Percentiles rank a stretch among this genome's conserved stretches.
Conservation (phyloP, 1,284 basidiomycete species). For the Sparassis latifolia region DNA sequence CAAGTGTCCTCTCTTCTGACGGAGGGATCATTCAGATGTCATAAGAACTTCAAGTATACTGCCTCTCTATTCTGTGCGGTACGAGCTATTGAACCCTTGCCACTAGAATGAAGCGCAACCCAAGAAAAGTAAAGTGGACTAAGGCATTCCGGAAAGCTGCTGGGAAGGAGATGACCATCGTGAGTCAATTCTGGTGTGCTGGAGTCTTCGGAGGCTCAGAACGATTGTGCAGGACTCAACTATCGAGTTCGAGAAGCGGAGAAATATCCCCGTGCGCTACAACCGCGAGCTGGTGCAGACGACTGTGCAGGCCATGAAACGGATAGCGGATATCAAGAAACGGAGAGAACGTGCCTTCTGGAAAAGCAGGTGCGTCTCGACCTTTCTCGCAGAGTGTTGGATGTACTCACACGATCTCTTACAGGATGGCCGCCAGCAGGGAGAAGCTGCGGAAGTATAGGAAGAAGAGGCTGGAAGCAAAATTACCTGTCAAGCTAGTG, state of each 20-base stretch:
- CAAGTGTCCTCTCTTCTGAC: slow-evolving; percentile 6
- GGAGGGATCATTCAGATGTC: slow-evolving; percentile 52
- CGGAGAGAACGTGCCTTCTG: slow-evolving; percentile 96
- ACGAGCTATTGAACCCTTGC: background rate
- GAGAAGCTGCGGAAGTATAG: slow-evolving; percentile 69
- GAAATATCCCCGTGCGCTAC: slow-evolving; percentile 97
- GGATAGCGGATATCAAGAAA: slow-evolving; percentile 88
- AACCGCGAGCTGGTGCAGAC: slow-evolving; percentile 91
- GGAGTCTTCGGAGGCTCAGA: background rate
- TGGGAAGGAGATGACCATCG: slow-evolving; percentile 99
- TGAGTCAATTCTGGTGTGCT: slow-evolving; percentile 34
- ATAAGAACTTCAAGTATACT: slow-evolving; percentile 90
- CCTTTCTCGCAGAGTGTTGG: background rate
- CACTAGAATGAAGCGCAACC: slow-evolving; percentile 97
- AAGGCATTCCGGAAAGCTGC: slow-evolving; percentile 99
- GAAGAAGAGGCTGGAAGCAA: slow-evolving; percentile 51
- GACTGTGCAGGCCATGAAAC: slow-evolving; percentile 97
- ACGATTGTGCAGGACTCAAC: slow-evolving; percentile 78
- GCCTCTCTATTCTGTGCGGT: background rate
- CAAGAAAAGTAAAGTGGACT: slow-evolving; percentile 98
- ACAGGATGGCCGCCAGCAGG: slow-evolving; percentile 74
- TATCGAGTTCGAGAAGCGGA: slow-evolving; percentile 98
- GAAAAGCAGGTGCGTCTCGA: slow-evolving; percentile 71
- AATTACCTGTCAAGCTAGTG: slow-evolving; percentile 63
- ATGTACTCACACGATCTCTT: slow-evolving; percentile 2